phyloP scores from a whole-genome alignment of 441 rosid species.

The Populus hybrid region DNA sequence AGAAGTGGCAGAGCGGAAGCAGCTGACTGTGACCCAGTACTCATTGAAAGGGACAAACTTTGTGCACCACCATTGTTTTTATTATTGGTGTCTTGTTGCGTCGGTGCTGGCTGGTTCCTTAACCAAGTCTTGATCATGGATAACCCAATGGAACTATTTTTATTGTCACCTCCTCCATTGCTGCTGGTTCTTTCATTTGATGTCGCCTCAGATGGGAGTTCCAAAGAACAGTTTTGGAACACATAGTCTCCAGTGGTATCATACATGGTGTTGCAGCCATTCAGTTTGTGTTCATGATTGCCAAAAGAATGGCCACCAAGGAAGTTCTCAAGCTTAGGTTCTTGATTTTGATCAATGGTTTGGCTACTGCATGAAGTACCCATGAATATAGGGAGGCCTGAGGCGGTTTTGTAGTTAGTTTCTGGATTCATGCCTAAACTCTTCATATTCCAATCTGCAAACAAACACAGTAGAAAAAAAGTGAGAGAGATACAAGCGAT shows the following conservation, averaged over 20 bases:
- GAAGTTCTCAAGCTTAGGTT: conserved; percentile 84
- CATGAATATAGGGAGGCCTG: conserved; percentile 36
- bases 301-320: conserved; percentile 54
- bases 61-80: conserved; percentile 34
- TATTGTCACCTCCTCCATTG: conserved; percentile 28
- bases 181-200: conserved; percentile 16
- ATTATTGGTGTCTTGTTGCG: conserved; percentile 25
- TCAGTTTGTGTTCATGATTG: conserved; percentile 28
- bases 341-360: conserved; percentile 29
- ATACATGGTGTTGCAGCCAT: conserved; percentile 20
- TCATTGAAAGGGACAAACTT: conserved; percentile 69
- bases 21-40: conserved; percentile 41
- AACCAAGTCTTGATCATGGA: conserved; percentile 84
- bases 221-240: conserved; percentile 29
- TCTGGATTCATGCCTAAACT: conserved; percentile 33
- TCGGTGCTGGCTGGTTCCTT: conserved; percentile 51
- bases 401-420: conserved; percentile 19
- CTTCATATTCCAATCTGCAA: conserved; percentile 67
- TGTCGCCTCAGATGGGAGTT: conserved; percentile 24
- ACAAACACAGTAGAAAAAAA: background rate
- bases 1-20: conserved; percentile 30
- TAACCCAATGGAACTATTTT: conserved; percentile 51
- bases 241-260: conserved; percentile 24
- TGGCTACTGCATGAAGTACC: conserved; percentile 50
- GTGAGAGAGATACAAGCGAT: background rate